Evolutionary conservation across 2,329 filamentous ascomycete genomes (phyloP), one percentile per base, ranked within the genome.

Genomic region (Ascomycota sp.): DNA sequence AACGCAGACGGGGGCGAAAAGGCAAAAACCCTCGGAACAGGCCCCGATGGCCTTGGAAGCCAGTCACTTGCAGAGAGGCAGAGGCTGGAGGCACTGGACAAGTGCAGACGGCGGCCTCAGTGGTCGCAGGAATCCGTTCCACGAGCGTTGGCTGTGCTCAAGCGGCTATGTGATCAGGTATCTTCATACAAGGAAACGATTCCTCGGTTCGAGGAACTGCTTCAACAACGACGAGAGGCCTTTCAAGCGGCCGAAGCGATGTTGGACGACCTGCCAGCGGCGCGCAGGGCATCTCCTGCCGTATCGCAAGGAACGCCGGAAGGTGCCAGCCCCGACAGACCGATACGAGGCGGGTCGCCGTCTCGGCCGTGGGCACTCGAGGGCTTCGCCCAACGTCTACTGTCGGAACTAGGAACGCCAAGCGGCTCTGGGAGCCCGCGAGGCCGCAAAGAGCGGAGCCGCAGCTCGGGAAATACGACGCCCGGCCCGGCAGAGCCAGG

Each of bases 201-300:
- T 6, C 69, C 76, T 0, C 68, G 78, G 28, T 84, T 83, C 46
- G 73, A 81, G 34, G 71, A 77, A 28, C 60, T 83, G 2, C 56
- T 83, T 4, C 73, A 64, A 53, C 72, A 65, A 50, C 71, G 62
- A 9, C 68, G 70, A 6, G 66, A 72, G 39, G 70, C 67, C 1
- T 77, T 76, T 43, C 66, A 69, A 43, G 68, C 66, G 3, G 68
- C 70, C 2, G 66, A 70, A 41, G 46, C 57, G 6, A 59, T 63
- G 25, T 47, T 57, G 30, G 46, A 49, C 33, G 57, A 53, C 30
- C 53, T 44, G 27, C 52, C 38, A 4, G 44, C 48, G 1, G 39
- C 41, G 2, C 43, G 44, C 25, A 49, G 45, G 31, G 43, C 46
- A 9, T 50, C 53, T 2, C 48, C 49, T 2, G 41, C 43, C 2